Conservation (phyloP, 1,139 yeast genomes). For the Hemisphaericaspora lyxosophila region DNA sequence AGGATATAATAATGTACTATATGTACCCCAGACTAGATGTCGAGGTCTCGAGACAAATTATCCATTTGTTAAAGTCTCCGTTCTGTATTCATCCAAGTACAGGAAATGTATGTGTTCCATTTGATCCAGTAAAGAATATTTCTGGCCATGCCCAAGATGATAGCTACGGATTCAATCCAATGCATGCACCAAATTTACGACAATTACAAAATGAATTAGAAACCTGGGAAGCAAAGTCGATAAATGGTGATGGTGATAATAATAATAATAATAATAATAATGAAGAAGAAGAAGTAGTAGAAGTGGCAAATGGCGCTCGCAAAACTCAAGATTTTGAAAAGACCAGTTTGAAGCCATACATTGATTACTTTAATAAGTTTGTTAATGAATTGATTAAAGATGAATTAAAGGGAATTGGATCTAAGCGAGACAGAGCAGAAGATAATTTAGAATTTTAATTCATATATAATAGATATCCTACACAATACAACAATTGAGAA, state of each 20-base stretch:
- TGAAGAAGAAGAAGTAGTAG: conserved; percentile 27
- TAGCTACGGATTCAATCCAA: conserved; percentile 68
- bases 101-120: conserved; percentile 97
- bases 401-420: conserved; percentile 43
- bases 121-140: conserved; percentile 53
- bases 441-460: conserved; percentile 28
- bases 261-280: conserved; percentile 24
- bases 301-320: conserved; percentile 15
- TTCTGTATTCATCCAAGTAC: conserved; percentile 97
- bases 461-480: background rate
- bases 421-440: conserved; percentile 48
- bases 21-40: conserved; percentile 91
- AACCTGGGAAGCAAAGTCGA: conserved; percentile 38
- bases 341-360: conserved; percentile 73
- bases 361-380: conserved; percentile 66
- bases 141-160: conserved; percentile 38
- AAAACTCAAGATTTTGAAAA: conserved; percentile 52
- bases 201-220: conserved; percentile 58
- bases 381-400: conserved; percentile 58
- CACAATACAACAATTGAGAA: conserved; percentile 13
- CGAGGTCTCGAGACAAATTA: conserved; percentile 86
- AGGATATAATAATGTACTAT: conserved; percentile 76
- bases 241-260: conserved; percentile 26
- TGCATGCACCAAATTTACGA: conserved; percentile 73
- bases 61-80: conserved; percentile 94